A percentile compares a stretch with the other conserved stretches of the same genome.
Conservation (phyloP, 257 asterid species). For the Penstemon newberryi region DNA sequence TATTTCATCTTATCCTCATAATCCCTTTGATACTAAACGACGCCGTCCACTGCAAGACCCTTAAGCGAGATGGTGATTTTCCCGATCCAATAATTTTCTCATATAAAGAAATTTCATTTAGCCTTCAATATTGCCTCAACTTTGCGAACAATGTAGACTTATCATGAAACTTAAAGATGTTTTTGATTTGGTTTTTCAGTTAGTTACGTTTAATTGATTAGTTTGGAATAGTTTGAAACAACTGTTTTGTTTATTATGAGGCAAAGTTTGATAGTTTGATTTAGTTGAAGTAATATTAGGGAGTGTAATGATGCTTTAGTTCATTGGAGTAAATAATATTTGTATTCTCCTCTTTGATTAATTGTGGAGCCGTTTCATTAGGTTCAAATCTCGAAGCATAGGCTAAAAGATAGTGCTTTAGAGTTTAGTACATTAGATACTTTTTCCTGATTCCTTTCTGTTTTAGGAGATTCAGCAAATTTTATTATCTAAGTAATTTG, state of each 20-base stretch:
- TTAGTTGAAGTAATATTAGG: not conserved
- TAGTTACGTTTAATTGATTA: conserved; percentile 19
- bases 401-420: no score
- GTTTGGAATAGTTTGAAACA: conserved; percentile 4
- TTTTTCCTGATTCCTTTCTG: no score
- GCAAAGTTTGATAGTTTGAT: no score
- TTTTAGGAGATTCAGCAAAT: no score
- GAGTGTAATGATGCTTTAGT: conserved; percentile 15
- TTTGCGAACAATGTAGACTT: not conserved
- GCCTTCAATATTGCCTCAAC: not conserved
- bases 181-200: conserved; percentile 17
- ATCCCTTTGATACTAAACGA: conserved; percentile 42
- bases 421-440: no score
- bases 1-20: conserved; percentile 30
- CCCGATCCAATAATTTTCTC: conserved; percentile 9
- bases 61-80: conserved; percentile 79
- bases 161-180: conserved; percentile 3
- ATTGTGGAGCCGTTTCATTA: not conserved
- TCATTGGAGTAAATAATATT: conserved; percentile 2
- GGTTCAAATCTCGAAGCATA: no score
- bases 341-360: not conserved
- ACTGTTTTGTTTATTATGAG: conserved; percentile 9
- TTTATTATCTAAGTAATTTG: not conserved
- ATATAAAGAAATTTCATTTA: not conserved
- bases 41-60: conserved; percentile 75